Conservation (phyloP, 176 grass and related monocot species). For the Lolium perenne region DNA sequence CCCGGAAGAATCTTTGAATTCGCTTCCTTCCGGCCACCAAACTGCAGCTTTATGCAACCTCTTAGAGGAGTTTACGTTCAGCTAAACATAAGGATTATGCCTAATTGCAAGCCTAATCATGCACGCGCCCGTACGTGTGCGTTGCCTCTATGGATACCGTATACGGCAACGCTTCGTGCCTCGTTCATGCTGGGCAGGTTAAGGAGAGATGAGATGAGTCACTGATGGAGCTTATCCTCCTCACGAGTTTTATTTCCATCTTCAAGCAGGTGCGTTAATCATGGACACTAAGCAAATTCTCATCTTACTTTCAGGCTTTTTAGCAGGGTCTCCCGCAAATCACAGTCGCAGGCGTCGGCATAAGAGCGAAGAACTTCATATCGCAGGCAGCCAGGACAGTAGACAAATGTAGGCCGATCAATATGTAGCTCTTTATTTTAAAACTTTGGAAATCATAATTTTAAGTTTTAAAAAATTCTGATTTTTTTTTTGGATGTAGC, state of each 20-base stretch:
- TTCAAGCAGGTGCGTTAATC: background rate
- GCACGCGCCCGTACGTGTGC: background rate
- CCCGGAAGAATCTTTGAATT: constrained; percentile 77
- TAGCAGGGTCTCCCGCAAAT: background rate
- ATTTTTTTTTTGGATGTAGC: too few species aligned
- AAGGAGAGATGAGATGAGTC: background rate
- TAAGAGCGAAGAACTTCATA: too few species aligned
- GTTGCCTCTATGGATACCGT: background rate
- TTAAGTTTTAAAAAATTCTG: too few species aligned
- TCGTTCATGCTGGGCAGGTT: constrained; percentile 11
- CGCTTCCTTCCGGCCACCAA: constrained; percentile 64
- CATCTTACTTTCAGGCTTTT: background rate
- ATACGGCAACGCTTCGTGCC: constrained; percentile 40
- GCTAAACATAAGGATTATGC: background rate
- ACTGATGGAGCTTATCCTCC: constrained; percentile 1
- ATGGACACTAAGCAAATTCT: constrained; percentile 14
- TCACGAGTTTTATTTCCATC: background rate
- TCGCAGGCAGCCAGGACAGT: too few species aligned
- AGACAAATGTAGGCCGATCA: too few species aligned
- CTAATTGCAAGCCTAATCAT: constrained; percentile 40
- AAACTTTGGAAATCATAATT: too few species aligned
- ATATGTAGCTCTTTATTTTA: too few species aligned
- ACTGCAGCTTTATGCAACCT: constrained; percentile 43
- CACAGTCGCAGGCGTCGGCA: too few species aligned
- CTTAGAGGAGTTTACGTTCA: constrained; percentile 14